Percentiles rank a stretch among this genome's conserved stretches.
These are phyloP conservation scores for Eucalyptus brandiana DNA, from an alignment of 345 rosid species.

Conservation along the genomic window DNA sequence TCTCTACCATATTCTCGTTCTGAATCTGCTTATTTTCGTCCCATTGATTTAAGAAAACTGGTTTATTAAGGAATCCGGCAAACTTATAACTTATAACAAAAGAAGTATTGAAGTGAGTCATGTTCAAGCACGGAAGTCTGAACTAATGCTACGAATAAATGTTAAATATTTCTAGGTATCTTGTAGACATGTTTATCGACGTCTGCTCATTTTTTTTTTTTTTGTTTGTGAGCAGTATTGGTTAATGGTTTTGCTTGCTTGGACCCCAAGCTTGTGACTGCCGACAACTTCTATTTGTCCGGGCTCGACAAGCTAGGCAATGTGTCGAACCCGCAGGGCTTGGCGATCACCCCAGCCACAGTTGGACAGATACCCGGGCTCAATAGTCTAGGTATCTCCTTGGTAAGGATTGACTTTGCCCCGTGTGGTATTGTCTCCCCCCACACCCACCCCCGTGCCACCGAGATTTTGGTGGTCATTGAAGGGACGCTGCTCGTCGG, in stretches of 20 bases:
- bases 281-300: not conserved
- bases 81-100: not conserved
- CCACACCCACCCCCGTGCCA: no score
- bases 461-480: no score
- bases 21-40: not conserved
- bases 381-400: no score
- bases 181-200: not conserved
- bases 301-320: not conserved
- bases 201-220: not conserved
- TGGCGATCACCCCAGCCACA: not conserved
- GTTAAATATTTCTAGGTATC: not conserved
- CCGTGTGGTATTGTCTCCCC: no score
- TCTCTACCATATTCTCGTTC: not conserved
- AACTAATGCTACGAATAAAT: not conserved
- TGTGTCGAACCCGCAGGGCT: not conserved
- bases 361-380: no score
- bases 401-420: no score
- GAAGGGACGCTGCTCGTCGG: no score
- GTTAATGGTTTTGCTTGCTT: conserved; percentile 6
- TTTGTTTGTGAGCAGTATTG: not conserved
- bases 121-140: not conserved
- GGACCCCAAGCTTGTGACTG: not conserved
- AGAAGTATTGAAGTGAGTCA: not conserved
- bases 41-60: not conserved
- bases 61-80: not conserved